Base-by-base conservation (phyloP, 1,139 yeast genomes). In the Taphrina populina region DNA sequence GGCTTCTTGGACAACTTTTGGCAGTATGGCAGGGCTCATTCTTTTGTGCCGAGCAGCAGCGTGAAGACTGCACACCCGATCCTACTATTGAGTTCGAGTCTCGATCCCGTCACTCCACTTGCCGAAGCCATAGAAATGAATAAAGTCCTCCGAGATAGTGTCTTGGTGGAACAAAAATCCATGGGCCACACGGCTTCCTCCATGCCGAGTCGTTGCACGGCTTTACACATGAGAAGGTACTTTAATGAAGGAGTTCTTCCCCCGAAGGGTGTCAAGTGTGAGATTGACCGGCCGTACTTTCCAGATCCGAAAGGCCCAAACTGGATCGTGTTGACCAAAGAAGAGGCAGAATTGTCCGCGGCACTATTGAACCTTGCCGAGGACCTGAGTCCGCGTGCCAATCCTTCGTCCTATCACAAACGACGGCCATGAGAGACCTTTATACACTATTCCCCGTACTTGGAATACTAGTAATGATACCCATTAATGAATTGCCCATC, bases 71-170 rank as follows among this genome's bases (percentile, higher is more conserved):
- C 17, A 11, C n/a, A 30, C 3, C 35, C 47, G 4, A 15, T 43
- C 4, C n/a, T 43, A 37, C 17, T 43, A 17, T n/a, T 43, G 27
- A 30, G 47, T 20, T 30, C 24, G 4, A 13, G 23, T 8, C 10
- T 20, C 10, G 47, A 43, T 30, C 35, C 37, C 15, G 36, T 30
- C 13, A 43, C 47, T 11, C 47, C 47, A 11, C 13, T 43, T 3
- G 4, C 19, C 6, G 6, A 10, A 7, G 47, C 47, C 11, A 13
- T 15, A 8, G 33, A 26, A 11, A 29, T 43, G 13, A 10, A 4
- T 5, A 30, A 43, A 19, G 23, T 29, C n/a, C 32, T 23, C 47
- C 17, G 15, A 4, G 47, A 29, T 5, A 30, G 37, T 30, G 15
- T 29, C 4, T 27, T 43, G 27, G 37, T 29, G 2, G 37, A 23